Percentiles rank a stretch among this genome's conserved stretches.
Conservation (phyloP, 2,329 filamentous ascomycete species). For the Trichothecium roseum region DNA sequence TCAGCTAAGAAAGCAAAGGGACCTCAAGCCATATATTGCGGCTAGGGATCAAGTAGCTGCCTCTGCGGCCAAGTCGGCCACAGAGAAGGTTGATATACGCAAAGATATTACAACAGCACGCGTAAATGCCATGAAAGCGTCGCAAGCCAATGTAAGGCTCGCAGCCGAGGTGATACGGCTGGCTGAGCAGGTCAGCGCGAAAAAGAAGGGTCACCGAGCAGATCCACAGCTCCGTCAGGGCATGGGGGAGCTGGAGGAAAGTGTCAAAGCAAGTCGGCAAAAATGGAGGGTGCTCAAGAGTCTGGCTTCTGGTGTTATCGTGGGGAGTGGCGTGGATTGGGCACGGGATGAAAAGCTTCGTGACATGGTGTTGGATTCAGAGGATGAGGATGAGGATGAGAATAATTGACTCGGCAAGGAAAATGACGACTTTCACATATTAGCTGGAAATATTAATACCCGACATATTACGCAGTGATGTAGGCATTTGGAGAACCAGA, state of each 20-base stretch:
- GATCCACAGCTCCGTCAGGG: neutral
- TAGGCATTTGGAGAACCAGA: too few species aligned
- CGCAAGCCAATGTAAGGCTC: slow-evolving; percentile 51
- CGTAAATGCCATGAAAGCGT: slow-evolving; percentile 44
- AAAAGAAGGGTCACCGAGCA: slow-evolving; percentile 31
- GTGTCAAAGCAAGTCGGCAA: slow-evolving; percentile 51
- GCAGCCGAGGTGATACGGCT: slow-evolving; percentile 54
- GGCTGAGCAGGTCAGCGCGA: slow-evolving; percentile 41
- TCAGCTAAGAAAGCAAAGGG: slow-evolving; percentile 29
- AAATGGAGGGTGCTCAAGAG: slow-evolving; percentile 69
- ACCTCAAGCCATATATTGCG: slow-evolving; percentile 55
- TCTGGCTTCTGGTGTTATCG: slow-evolving; percentile 67
- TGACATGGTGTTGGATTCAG: slow-evolving; percentile 61
- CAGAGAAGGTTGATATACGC: slow-evolving; percentile 24
- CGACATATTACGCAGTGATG: too few species aligned
- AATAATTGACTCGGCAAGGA: too few species aligned
- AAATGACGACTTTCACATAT: too few species aligned
- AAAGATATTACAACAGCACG: slow-evolving; percentile 46
- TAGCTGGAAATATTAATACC: too few species aligned
- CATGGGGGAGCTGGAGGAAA: slow-evolving; percentile 45
- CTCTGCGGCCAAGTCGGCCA: slow-evolving; percentile 46
- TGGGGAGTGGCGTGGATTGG: slow-evolving; percentile 78
- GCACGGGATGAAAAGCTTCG: slow-evolving; percentile 55
- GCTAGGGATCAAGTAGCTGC: slow-evolving; percentile 59
- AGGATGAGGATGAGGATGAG: slow-evolving; percentile 29